Conservation (phyloP, 768 basidiomycete species). For the Suillus cothurnatus region DNA sequence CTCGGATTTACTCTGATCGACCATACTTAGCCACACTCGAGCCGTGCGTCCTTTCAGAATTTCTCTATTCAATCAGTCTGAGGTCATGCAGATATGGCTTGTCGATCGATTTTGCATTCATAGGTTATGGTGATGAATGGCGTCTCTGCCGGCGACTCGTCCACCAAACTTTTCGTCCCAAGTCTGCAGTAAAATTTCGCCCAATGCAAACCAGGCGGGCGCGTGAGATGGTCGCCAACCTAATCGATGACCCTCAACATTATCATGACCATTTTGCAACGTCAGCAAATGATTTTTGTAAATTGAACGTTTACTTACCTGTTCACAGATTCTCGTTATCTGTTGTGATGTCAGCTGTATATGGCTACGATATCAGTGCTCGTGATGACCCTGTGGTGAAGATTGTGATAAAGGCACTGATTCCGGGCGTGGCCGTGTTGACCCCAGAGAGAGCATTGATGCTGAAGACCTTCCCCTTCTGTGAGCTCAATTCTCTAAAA, state of each 20-base stretch:
- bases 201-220: conserved; percentile 28
- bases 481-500: neutral
- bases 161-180: conserved; percentile 40
- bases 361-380: conserved; percentile 2
- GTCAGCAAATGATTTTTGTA: neutral
- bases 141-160: conserved; percentile 38
- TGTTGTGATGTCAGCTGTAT: conserved; percentile 8
- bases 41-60: neutral
- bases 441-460: conserved; percentile 8
- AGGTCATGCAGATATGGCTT: conserved; percentile 5
- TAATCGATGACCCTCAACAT: conserved; percentile 30
- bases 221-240: conserved; percentile 25
- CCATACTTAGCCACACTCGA: conserved; percentile 6
- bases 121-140: conserved; percentile 6
- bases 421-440: neutral
- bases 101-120: conserved; percentile 2
- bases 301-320: neutral
- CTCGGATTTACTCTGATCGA: conserved; percentile 11
- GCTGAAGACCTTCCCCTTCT: conserved; percentile 6
- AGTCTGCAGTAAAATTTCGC: conserved; percentile 25
- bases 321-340: conserved; percentile 8
- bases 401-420: neutral
- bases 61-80: neutral
- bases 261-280: conserved; percentile 27
- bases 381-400: conserved; percentile 6